Evolutionary conservation across 352 stramenopile genomes (phyloP), one percentile per base, ranked within the genome.

Genomic region (Phytophthora cactorum): DNA sequence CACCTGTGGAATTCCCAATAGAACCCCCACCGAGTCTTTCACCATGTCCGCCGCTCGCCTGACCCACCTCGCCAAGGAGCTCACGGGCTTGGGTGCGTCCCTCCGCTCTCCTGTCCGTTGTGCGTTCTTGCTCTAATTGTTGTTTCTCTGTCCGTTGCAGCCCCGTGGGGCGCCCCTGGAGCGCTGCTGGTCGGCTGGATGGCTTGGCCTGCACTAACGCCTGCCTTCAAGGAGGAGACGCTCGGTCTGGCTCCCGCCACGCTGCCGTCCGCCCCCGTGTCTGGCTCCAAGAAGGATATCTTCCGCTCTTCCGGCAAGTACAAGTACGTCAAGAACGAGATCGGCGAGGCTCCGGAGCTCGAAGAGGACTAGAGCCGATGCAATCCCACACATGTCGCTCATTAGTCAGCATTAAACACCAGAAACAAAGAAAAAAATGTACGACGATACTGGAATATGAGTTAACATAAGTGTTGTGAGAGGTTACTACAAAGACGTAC

Each of bases 301-400:
- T 91, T 93, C 73, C 70, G 70, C 47, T 62, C 65, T 29, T 63
- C 67, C 32, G 84, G 82, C 78, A 92, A 91, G 86, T 92, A 90
- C 83, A 95, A 93, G 72, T 95, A 82, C 67, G 71, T 86, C 53
- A 79, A 80, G 59, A 72, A 45, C 39, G 86, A 95, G 78, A 82
- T 95, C 52, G 86, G 86, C 34, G 86, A 92, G 72, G 70, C 79
- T 59, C 86, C 86, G 22, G 86, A 79, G 63, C 72, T 92, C 17
- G 86, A 91, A 29, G 86, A 92, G 41, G 84, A 92, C 52, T 78
- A 79, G 31, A 51, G 31, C 52, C 27, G 11, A 27, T 17, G 28
- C 28, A 51, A 25, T 9, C 2, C 12, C 27, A 34, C 12, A 22
- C 9, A 11, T 17, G 10, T 39, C 15, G 27, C 29, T 39, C 47